A percentile compares a stretch with the other conserved stretches of the same genome.
phyloP scores from a whole-genome alignment of 495 filamentous ascomycete species.

The Elaphomyces granulatus region DNA sequence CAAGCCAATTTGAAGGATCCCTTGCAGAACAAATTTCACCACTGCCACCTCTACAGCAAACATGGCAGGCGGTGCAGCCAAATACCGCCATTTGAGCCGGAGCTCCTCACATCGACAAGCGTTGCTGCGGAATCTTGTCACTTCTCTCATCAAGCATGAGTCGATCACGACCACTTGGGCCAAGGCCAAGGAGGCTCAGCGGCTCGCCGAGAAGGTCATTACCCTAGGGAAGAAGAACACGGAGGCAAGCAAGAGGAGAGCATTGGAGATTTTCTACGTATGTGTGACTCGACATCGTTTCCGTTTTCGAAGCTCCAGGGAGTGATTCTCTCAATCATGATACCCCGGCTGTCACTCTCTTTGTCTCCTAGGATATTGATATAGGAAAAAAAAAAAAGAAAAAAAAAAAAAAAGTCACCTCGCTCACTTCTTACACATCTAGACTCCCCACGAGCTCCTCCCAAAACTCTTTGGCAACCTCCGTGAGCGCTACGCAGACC shows the following conservation, averaged over 20 bases:
- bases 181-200: conserved; percentile 94
- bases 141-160: conserved; percentile 86
- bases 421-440: neutral
- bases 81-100: conserved; percentile 78
- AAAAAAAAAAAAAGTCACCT: conserved; percentile 1
- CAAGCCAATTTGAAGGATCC: neutral
- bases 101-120: conserved; percentile 76
- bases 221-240: conserved; percentile 87
- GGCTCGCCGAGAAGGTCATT: conserved; percentile 82
- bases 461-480: conserved; percentile 82
- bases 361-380: too few relatives aligned
- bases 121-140: conserved; percentile 89
- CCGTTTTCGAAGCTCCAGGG: neutral
- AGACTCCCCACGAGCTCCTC: conserved; percentile 52
- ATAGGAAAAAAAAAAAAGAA: conserved; percentile 2
- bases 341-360: too few relatives aligned
- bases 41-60: neutral
- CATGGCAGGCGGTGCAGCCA: conserved; percentile 75
- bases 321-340: too few relatives aligned
- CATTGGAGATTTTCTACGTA: conserved; percentile 71
- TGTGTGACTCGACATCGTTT: conserved; percentile 14
- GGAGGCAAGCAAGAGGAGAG: conserved; percentile 51
- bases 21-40: neutral
- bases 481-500: conserved; percentile 59
- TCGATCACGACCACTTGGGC: conserved; percentile 86